Evolutionary conservation across 139 green algal genomes (phyloP), one percentile per base, ranked within the genome.

Genomic region (Coccomyxa sp.): DNA sequence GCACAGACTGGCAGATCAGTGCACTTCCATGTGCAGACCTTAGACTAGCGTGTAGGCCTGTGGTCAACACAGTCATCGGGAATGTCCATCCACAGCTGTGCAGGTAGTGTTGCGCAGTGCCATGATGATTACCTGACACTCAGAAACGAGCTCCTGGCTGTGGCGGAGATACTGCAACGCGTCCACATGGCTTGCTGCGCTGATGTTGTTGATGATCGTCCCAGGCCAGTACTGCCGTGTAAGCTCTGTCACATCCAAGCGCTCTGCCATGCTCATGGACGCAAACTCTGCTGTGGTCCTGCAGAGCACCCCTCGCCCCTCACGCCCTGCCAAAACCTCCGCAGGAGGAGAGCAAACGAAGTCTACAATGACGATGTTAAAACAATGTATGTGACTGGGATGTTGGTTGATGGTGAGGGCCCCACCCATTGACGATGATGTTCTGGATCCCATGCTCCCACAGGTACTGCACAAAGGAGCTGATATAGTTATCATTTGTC

Each of bases 391-490:
- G 50, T 7, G 27, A 4, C 22, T 64, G 50, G 27, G 18, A 64
- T 64, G 50, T 31, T 18, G 5, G 5, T 27, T 37, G 34, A 34
- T 39, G 39, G 7, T 68, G 27, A 40, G 8, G 14, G 22, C 16
- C 36, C 72, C 27, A 79, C 75, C 75, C 75, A 68, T 79, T 79
- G 35, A 79, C 75, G 6, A 79, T 55, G n/a, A 79, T 69, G 33
- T 74, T 79, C 35, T 37, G 68, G 18, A 73, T 50, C 5, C 75
- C 75, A 35, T 37, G 34, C n/a, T 38, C 7, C 75, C 75, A 79
- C 24, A 79, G 75, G 24, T 79, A 39, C 75, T 79, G 75, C 75
- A 79, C 7, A 18, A 36, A 41, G 39, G 36, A 74, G 6, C 24
- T 27, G 27, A 29, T 36, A 29, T 7, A 14, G 37, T 18, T 27